Evolutionary conservation across 805 yeast genomes (phyloP).

Genomic region (Tetrapisispora arboricola): DNA sequence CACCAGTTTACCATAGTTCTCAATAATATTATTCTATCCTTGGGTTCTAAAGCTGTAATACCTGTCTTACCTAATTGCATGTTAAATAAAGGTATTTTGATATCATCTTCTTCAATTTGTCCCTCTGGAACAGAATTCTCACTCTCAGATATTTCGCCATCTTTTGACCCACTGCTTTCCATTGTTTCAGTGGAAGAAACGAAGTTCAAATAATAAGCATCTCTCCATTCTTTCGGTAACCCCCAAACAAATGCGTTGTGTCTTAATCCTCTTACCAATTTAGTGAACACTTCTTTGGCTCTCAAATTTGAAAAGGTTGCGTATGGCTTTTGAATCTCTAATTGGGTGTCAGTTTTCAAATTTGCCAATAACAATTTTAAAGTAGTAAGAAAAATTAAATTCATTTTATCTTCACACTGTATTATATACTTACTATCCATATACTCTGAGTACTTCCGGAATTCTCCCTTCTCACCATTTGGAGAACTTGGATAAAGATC

Average conservation of each 20-base stretch:
- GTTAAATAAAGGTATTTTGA: neutral
- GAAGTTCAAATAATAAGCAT: neutral
- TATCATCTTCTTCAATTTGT: neutral
- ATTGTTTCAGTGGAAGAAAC: neutral
- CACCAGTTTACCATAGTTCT: conserved; percentile 20
- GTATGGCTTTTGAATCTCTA: conserved; percentile 8
- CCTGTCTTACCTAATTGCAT: conserved; percentile 16
- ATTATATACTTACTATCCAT: conserved; percentile 13
- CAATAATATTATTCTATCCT: conserved; percentile 19
- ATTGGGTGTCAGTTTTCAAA: conserved; percentile 9
- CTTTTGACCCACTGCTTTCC: neutral
- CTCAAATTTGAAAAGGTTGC: conserved; percentile 4
- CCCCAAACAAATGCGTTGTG: conserved; percentile 21
- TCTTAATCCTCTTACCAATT: conserved; percentile 16
- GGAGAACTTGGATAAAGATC: conserved; percentile 12
- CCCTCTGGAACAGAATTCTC: neutral
- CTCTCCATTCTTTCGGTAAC: conserved; percentile 23
- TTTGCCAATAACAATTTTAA: conserved; percentile 17
- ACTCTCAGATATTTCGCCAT: neutral
- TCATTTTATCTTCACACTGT: conserved; percentile 20
- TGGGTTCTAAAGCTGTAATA: conserved; percentile 17
- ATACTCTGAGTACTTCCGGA: conserved; percentile 6
- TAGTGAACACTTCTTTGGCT: conserved; percentile 16
- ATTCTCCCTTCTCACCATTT: neutral
- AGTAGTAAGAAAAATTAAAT: conserved; percentile 18